Evolutionary conservation across 768 basidiomycete genomes (phyloP).

Genomic region (Lanmaoa pseudosensibilis): DNA sequence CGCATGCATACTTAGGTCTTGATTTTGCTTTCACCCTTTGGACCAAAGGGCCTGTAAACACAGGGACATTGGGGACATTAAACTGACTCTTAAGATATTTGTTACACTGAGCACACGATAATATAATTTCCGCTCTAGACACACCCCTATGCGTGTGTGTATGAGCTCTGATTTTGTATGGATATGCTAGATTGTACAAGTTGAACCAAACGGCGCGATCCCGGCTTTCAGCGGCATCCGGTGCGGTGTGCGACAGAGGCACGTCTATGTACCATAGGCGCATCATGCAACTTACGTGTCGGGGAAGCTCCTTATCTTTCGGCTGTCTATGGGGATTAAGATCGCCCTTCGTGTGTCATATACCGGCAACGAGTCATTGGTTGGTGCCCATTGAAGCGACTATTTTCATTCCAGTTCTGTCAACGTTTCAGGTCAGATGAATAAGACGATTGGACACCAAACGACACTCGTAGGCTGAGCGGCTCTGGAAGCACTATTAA

Average conservation of each 20-base stretch:
- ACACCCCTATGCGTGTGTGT: not conserved
- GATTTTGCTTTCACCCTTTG: not conserved
- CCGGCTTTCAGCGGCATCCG: too few relatives aligned
- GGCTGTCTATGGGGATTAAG: not conserved
- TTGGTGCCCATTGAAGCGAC: not conserved
- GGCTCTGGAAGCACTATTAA: not conserved
- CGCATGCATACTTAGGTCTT: not conserved
- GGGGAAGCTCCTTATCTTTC: not conserved
- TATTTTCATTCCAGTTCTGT: not conserved
- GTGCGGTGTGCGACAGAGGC: not conserved
- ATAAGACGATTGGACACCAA: not conserved
- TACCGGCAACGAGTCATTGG: not conserved
- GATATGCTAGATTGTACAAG: too few relatives aligned
- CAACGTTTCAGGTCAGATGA: not conserved
- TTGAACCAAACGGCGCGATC: too few relatives aligned
- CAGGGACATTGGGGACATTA: not conserved
- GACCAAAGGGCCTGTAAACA: not conserved
- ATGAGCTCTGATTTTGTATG: not conserved
- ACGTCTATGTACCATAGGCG: not conserved
- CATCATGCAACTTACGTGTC: not conserved
- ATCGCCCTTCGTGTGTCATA: not conserved
- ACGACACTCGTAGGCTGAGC: not conserved
- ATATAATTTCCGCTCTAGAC: not conserved
- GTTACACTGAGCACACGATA: not conserved
- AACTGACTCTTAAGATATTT: not conserved